Conservation (phyloP, 73 alveolate species). For the Uronychia binucleata region DNA sequence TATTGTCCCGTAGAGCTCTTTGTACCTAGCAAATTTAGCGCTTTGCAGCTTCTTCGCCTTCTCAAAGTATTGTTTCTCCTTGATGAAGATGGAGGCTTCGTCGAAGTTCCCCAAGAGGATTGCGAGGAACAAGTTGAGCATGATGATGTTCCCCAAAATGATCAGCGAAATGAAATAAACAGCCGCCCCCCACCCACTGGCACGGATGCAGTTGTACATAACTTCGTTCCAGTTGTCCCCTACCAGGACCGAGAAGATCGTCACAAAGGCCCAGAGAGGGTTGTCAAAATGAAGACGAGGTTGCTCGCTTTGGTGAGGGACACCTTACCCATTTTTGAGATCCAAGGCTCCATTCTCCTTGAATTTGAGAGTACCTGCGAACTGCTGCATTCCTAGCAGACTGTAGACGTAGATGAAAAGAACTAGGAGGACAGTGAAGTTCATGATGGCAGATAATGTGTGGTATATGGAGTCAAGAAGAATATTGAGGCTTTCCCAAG, state of each 20-base stretch:
- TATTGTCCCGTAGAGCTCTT: background rate
- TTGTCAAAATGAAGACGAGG: conserved; percentile 60
- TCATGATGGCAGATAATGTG: conserved; percentile 22
- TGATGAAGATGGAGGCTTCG: background rate
- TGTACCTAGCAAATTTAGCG: background rate
- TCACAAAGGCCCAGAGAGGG: conserved; percentile 36
- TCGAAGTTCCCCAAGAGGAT: conserved; percentile 30
- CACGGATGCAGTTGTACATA: conserved; percentile 29
- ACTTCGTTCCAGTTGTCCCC: conserved; percentile 58
- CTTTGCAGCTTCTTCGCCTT: background rate
- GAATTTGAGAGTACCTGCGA: conserved; percentile 34
- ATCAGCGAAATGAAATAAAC: conserved; percentile 18
- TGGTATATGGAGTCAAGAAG: conserved; percentile 23
- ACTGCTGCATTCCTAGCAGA: conserved; percentile 69
- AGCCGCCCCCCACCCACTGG: conserved; percentile 5
- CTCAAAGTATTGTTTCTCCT: background rate
- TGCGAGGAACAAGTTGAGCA: conserved; percentile 37
- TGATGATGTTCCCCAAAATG: conserved; percentile 29
- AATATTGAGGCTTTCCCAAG: conserved; percentile 43
- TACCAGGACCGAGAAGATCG: conserved; percentile 37
- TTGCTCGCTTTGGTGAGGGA: background rate
- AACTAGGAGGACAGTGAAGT: conserved; percentile 39
- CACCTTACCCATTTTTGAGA: background rate
- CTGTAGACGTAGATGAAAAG: conserved; percentile 50
- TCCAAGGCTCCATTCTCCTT: background rate